Conservation (phyloP, 805 yeast genomes). For the Ogataea trehalophila region DNA sequence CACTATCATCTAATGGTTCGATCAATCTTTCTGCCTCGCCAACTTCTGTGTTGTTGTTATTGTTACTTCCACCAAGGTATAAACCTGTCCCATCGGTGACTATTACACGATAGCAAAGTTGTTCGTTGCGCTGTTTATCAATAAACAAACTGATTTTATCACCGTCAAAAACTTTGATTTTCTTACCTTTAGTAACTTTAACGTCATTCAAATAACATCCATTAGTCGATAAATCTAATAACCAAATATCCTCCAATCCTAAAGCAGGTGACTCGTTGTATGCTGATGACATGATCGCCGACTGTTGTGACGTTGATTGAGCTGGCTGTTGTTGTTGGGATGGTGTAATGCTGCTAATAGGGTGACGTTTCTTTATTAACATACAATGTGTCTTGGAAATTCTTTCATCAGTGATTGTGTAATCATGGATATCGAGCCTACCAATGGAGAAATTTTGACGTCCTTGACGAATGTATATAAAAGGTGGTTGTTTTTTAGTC, state of each 20-base stretch:
- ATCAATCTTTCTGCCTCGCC: not conserved
- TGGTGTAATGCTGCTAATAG: slow-evolving; percentile 33
- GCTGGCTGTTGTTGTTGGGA: not conserved
- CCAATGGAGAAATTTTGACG: slow-evolving; percentile 69
- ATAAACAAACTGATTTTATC: slow-evolving; percentile 64
- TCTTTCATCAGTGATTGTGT: slow-evolving; percentile 62
- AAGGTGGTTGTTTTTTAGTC: slow-evolving; percentile 23
- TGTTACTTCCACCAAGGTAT: slow-evolving; percentile 35
- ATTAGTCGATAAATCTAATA: slow-evolving; percentile 75
- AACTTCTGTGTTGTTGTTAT: not conserved
- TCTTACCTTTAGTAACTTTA: slow-evolving; percentile 56
- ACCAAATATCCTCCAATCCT: slow-evolving; percentile 70
- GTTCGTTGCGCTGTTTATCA: slow-evolving; percentile 50
- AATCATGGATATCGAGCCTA: slow-evolving; percentile 57
- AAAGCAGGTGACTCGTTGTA: slow-evolving; percentile 65
- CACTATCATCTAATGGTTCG: not conserved
- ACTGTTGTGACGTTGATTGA: not conserved
- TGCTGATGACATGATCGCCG: slow-evolving; percentile 32
- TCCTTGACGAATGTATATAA: slow-evolving; percentile 60
- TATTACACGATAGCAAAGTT: slow-evolving; percentile 47
- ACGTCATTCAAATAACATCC: slow-evolving; percentile 66
- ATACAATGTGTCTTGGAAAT: slow-evolving; percentile 83
- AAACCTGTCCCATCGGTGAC: slow-evolving; percentile 62
- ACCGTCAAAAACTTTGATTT: slow-evolving; percentile 55
- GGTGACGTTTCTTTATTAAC: slow-evolving; percentile 58